Evolutionary conservation across 2,329 filamentous ascomycete genomes (phyloP), one percentile per base, ranked within the genome.

Genomic region (Hypoxylon sp.): DNA sequence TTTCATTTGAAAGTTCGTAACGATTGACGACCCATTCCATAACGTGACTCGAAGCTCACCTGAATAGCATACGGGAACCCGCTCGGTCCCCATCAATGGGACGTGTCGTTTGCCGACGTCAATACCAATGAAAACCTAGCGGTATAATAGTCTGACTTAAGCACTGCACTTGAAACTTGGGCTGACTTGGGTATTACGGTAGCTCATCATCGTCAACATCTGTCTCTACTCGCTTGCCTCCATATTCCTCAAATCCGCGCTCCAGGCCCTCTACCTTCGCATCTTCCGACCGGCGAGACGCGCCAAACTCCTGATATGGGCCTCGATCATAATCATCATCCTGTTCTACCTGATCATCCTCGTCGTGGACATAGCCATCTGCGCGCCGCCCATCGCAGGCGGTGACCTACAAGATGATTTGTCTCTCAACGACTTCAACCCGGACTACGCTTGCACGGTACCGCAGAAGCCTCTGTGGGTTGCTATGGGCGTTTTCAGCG

Each of bases 51-150:
- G 24, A 37, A 35, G 41, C 54, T 52, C 20, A 48, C 20, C 7
- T 10, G 60, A 5, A 11, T 27, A 68, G 65, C 61, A 18, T 57
- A 64, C 9, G 55, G 53, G 11, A 13, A 47, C 15, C 55, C 60
- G 4, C 37, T 67, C 0, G 64, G 64, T 5, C 60, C 45, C 4
- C 65, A 67, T 49, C 62, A 67, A 47, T 67, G 65, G 65, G 33
- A 67, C 24, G 60, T 66, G 3, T 60, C 53, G 37, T 46, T 63
- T 13, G 61, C 55, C 8, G 23, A 55, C 26, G 49, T 62, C 26
- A 42, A 60, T 15, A 42, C 38, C 4, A 54, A 20, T 13, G 5
- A 43, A 9, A 50, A 64, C 23, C 31, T 60, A 24, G 46, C 51
- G 45, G 65, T 66, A 56, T 31, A 35, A 11, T 18, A 20, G 20